Evolutionary conservation across 169 alveolate species (phyloP).

Genomic region (Perkinsus marinus): DNA sequence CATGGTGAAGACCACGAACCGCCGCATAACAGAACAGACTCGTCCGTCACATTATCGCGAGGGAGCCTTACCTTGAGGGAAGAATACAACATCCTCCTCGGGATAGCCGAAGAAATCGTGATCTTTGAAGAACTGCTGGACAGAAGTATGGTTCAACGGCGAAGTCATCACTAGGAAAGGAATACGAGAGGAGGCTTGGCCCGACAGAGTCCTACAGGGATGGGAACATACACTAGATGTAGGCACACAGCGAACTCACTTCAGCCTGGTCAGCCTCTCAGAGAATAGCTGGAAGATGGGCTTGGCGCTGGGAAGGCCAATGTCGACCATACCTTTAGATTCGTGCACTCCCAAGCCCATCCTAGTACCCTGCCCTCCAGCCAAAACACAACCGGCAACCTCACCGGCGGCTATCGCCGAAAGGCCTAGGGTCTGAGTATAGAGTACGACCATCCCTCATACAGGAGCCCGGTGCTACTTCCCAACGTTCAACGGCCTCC

Average conservation of each 20-base stretch:
- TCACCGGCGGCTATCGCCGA: constrained; percentile 40
- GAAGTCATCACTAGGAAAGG: constrained; percentile 50
- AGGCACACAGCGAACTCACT: constrained; percentile 12
- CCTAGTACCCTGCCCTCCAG: constrained; percentile 60
- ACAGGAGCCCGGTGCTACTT: neutral
- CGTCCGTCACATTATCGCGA: no score
- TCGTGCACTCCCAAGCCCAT: constrained; percentile 46
- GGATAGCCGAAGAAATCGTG: constrained; percentile 46
- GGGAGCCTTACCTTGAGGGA: constrained; percentile 25
- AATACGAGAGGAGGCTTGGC: constrained; percentile 1
- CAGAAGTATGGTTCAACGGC: constrained; percentile 27
- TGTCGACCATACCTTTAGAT: constrained; percentile 59
- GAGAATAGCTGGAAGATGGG: constrained; percentile 37
- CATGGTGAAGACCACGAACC: no score
- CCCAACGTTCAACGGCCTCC: neutral
- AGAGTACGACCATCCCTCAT: neutral
- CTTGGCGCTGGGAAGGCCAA: constrained; percentile 40
- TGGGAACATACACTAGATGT: neutral
- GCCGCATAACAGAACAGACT: no score
- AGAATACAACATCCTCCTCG: constrained; percentile 34
- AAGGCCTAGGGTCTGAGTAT: constrained; percentile 26
- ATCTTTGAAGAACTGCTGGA: constrained; percentile 33
- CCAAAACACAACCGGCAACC: constrained; percentile 42
- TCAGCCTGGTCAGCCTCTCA: constrained; percentile 43
- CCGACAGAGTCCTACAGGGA: neutral